Base-by-base conservation (phyloP, 805 yeast species). In the Cyberlindnera mrakii region DNA sequence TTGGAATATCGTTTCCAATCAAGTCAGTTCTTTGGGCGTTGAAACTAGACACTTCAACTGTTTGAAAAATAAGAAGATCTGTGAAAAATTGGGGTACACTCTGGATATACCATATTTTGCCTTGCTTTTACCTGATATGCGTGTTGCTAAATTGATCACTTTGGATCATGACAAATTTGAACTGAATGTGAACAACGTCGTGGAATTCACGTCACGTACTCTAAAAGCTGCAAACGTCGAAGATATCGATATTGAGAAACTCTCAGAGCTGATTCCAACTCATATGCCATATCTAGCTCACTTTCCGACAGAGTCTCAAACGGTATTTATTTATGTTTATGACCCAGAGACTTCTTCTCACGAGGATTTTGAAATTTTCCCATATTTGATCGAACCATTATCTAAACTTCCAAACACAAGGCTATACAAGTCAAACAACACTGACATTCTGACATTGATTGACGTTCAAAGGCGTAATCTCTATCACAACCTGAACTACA, bases 361-460 rank as follows among this genome's bases (percentile, higher is more conserved):
- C 2, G 93, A 85, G 56, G 93, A 85, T 60, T 73, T 71, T 49
- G 74, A 74, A 25, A 60, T 83, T 5, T 64, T 85, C 45, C 79
- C 82, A 6, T 74, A 80, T 50, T 52, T 85, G 35, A 59, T 81
- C 35, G 84, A 81, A 42, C 78, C 78, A 11, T 63, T 82, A 17
- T 76, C 84, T 46, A 68, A 75, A 43, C 60, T 81, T 10, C 80
- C 82, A 1, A 74, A 82, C 50, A 68, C 80, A 6, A 67, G 71
- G 47, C 54, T 85, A 6, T 77, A 67, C 56, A 74, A 71, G 33
- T 70, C 80, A 3, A 67, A 71, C n/a, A 78, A 78, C 49, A 50
- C 53, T 14, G 65, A 68, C 34, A 11, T 53, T 4, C 59, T 66
- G 33, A 60, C 66, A 5, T 57, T 75, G 29, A 49, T 75, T 16